Evolutionary conservation across 1,284 basidiomycete species (phyloP).

Genomic region (Cryptococcus sp.): DNA sequence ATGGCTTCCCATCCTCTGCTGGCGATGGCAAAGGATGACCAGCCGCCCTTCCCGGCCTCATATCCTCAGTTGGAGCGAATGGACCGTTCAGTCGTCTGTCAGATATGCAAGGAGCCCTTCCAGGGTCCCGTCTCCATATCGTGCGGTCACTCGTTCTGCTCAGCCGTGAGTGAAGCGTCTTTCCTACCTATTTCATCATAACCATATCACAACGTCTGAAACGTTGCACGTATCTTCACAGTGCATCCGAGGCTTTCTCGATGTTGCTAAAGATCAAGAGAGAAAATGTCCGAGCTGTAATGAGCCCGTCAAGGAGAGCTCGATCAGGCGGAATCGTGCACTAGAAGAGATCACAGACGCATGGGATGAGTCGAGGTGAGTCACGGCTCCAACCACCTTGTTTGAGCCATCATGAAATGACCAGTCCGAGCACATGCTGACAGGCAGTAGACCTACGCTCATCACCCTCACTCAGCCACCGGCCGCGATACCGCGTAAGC

Average conservation of each 20-base stretch:
- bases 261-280: conserved; percentile 15
- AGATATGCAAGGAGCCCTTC: conserved; percentile 50
- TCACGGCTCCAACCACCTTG: neutral
- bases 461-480: conserved; percentile 25
- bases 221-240: conserved; percentile 1
- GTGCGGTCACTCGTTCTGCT: conserved; percentile 54
- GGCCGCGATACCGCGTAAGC: conserved; percentile 14
- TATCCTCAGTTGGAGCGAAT: conserved; percentile 38
- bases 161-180: conserved; percentile 35
- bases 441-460: conserved; percentile 15
- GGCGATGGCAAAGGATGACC: conserved; percentile 26
- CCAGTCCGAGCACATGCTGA: too few species aligned
- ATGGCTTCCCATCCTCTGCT: conserved; percentile 42
- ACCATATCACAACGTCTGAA: neutral
- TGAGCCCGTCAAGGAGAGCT: conserved; percentile 39
- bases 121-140: conserved; percentile 44
- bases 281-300: conserved; percentile 47
- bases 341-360: conserved; percentile 50
- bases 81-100: conserved; percentile 42
- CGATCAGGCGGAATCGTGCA: conserved; percentile 45
- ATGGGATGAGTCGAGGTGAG: conserved; percentile 48
- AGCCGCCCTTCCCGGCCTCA: conserved; percentile 37
- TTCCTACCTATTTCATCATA: neutral
- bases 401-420: neutral
- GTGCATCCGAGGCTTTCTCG: conserved; percentile 46